A percentile compares a stretch with the other conserved stretches of the same genome.
Evolutionary conservation across 164 flowering plant genomes (phyloP).

Genomic region (Cinnamomum chago): DNA sequence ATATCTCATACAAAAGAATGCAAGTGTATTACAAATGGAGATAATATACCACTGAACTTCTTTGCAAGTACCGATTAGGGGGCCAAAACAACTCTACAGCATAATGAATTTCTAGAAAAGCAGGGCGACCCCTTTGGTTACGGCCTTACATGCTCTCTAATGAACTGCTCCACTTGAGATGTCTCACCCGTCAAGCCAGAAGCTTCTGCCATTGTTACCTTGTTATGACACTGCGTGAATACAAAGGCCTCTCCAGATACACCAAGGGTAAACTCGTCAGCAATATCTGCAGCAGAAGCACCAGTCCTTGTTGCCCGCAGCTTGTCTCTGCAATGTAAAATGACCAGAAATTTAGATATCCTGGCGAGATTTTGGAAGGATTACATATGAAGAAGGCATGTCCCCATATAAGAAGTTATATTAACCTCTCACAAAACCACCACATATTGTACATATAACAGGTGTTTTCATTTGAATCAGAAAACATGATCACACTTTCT

Average conservation of each 20-base stretch:
- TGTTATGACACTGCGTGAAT: slow-evolving; percentile 78
- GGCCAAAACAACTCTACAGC: no score
- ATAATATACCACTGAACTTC: no score
- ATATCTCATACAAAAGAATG: no score
- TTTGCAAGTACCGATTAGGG: no score
- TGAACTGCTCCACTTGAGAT: slow-evolving; percentile 70
- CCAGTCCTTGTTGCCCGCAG: slow-evolving; percentile 77
- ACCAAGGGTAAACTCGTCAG: slow-evolving; percentile 71
- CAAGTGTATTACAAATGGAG: no score
- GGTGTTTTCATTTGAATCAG: neutral
- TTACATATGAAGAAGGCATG: no score
- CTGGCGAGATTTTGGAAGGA: neutral
- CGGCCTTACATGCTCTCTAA: slow-evolving; percentile 62
- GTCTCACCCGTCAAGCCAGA: slow-evolving; percentile 80
- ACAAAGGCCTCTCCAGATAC: slow-evolving; percentile 66
- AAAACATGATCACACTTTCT: neutral
- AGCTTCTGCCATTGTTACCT: slow-evolving; percentile 68
- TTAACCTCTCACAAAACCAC: neutral
- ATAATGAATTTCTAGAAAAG: no score
- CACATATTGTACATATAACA: neutral
- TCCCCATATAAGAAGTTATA: no score
- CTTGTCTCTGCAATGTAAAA: slow-evolving; percentile 58
- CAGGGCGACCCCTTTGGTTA: neutral
- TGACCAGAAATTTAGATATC: neutral
- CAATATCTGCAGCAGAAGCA: slow-evolving; percentile 69